Conservation (phyloP, 768 basidiomycete species). For the Amanita molliuscula region DNA sequence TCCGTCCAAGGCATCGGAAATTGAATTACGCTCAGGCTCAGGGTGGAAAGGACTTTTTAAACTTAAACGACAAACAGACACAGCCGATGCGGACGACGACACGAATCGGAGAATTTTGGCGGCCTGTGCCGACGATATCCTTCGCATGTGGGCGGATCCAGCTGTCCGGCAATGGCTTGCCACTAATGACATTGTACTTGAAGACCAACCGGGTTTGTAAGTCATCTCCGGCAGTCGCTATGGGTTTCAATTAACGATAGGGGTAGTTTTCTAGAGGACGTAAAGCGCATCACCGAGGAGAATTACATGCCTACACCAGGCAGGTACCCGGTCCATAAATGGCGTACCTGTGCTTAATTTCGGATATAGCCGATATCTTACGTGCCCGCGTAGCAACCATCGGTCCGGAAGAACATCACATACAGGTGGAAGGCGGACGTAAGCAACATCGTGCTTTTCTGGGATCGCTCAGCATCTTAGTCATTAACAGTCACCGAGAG, state of each 20-base stretch:
- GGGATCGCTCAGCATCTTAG: background rate
- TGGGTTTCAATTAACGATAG: background rate
- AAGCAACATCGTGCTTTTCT: background rate
- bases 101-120: constrained; percentile 37
- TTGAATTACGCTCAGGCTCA: constrained; percentile 34
- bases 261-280: constrained; percentile 48
- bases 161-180: constrained; percentile 32
- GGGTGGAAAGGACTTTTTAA: constrained; percentile 41
- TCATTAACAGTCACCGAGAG: constrained; percentile 15
- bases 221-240: constrained; percentile 16
- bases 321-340: constrained; percentile 14
- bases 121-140: constrained; percentile 45
- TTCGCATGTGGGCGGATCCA: constrained; percentile 39
- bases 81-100: constrained; percentile 24
- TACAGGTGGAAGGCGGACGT: constrained; percentile 36
- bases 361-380: constrained; percentile 44
- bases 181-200: constrained; percentile 33
- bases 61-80: constrained; percentile 19
- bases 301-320: constrained; percentile 45
- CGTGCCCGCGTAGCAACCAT: constrained; percentile 54
- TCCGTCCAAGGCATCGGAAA: constrained; percentile 33
- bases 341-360: background rate
- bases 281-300: constrained; percentile 35
- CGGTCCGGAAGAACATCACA: constrained; percentile 54
- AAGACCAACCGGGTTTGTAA: constrained; percentile 56